Percentiles rank a stretch among this genome's conserved stretches.
Evolutionary conservation across 352 stramenopile genomes (phyloP).

Genomic region (Phytophthora cryptogea): DNA sequence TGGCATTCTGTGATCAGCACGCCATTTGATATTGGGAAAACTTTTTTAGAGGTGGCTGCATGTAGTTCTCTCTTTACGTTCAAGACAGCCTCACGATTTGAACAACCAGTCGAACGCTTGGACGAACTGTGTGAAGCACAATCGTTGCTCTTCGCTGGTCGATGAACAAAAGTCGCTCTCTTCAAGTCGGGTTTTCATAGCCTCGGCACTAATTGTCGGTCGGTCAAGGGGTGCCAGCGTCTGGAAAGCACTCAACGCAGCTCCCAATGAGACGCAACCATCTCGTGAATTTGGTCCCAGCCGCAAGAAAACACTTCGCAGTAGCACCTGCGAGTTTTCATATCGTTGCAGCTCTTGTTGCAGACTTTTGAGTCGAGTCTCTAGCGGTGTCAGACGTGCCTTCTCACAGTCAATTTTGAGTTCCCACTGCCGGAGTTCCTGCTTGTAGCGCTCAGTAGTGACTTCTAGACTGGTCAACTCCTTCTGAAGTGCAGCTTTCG

Average conservation of each 20-base stretch:
- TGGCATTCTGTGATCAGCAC: too few species aligned
- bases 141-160: slow-evolving; percentile 1
- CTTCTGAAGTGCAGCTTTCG: slow-evolving; percentile 39
- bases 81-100: slow-evolving; percentile 15
- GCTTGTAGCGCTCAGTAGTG: slow-evolving; percentile 31
- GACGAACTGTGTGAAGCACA: slow-evolving; percentile 42
- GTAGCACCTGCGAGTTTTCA: slow-evolving; percentile 27
- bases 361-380: slow-evolving; percentile 34
- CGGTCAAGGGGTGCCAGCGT: slow-evolving; percentile 28
- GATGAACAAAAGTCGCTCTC: slow-evolving; percentile 5
- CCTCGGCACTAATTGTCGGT: slow-evolving; percentile 6
- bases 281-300: slow-evolving; percentile 20
- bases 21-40: too few species aligned
- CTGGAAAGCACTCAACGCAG: slow-evolving; percentile 31
- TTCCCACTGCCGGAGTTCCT: slow-evolving; percentile 48
- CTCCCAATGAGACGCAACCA: slow-evolving; percentile 20
- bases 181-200: slow-evolving; percentile 18
- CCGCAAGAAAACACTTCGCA: slow-evolving; percentile 39
- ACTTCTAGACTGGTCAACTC: slow-evolving; percentile 49
- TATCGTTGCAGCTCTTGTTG: slow-evolving; percentile 30
- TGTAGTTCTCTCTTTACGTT: too few species aligned
- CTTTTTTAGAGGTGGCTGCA: too few species aligned
- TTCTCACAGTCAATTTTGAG: slow-evolving; percentile 55
- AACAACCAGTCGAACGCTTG: slow-evolving; percentile 36
- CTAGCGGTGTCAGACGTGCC: slow-evolving; percentile 44